A percentile compares a stretch with the other conserved stretches of the same genome.
Conservation (phyloP, 805 yeast genomes). For the Starmerella floricola region DNA sequence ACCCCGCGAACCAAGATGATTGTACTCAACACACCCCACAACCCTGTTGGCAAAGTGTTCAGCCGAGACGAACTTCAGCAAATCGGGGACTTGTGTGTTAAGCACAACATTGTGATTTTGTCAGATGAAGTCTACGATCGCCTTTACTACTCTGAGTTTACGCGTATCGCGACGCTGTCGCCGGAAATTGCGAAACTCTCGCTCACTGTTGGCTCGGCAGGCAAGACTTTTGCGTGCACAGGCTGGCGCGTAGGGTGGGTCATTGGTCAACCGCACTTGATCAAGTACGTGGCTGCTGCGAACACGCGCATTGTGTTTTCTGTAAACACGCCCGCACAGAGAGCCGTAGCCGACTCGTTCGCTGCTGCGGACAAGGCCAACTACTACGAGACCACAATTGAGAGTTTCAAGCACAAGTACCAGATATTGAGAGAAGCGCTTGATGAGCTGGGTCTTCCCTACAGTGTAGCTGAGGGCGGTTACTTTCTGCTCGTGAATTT, state of each 20-base stretch:
- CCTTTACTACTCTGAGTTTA: conserved; percentile 61
- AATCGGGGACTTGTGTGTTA: conserved; percentile 73
- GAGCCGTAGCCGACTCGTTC: conserved; percentile 75
- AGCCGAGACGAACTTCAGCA: conserved; percentile 57
- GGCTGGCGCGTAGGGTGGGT: conserved; percentile 99
- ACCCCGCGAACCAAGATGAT: conserved; percentile 69
- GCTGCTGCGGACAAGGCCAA: conserved; percentile 44
- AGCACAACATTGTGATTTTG: conserved; percentile 67
- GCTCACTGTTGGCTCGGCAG: conserved; percentile 90
- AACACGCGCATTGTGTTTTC: conserved; percentile 91
- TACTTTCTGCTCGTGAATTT: conserved; percentile 85
- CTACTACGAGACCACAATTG: conserved; percentile 61
- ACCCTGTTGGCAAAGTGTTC: conserved; percentile 89
- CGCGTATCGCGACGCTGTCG: conserved; percentile 70
- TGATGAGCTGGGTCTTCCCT: conserved; percentile 79
- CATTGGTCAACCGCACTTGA: conserved; percentile 69
- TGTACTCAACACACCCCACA: conserved; percentile 87
- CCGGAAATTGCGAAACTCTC: conserved; percentile 73
- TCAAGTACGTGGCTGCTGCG: conserved; percentile 73
- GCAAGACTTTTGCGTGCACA: conserved; percentile 96
- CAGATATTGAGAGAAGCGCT: conserved; percentile 60
- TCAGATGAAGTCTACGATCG: conserved; percentile 96
- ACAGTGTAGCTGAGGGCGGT: conserved; percentile 86
- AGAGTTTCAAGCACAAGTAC: conserved; percentile 59
- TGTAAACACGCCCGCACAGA: conserved; percentile 84